phyloP scores from a whole-genome alignment of 73 alveolate genomes.

The Paramecium primaurelia region DNA sequence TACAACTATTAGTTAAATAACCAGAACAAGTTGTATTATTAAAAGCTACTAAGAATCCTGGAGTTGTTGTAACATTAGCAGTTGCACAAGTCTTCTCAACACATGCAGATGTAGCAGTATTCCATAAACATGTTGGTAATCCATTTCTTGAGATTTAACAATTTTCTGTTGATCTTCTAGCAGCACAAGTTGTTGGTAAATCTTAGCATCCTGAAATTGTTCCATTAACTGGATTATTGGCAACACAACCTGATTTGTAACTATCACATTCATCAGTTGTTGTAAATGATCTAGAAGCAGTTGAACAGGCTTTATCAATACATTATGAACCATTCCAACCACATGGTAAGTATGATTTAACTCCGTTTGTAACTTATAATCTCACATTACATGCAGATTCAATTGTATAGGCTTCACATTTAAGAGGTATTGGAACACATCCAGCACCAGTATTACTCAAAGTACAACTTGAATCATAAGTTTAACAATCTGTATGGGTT shows the following conservation, averaged over 20 bases:
- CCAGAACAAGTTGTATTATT: neutral
- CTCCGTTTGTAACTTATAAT: neutral
- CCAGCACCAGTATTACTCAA: neutral
- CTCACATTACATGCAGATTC: neutral
- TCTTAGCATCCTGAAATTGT: neutral
- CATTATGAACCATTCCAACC: constrained; percentile 33
- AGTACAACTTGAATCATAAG: neutral
- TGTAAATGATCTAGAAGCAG: neutral
- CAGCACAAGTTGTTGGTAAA: neutral
- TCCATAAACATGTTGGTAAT: neutral
- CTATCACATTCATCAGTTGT: neutral
- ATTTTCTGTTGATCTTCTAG: neutral
- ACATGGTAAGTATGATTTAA: neutral
- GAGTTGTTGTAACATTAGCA: neutral
- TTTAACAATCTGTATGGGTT: neutral
- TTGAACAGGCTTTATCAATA: neutral
- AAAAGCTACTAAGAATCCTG: neutral
- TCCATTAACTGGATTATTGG: neutral
- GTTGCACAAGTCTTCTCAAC: neutral
- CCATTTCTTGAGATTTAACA: neutral
- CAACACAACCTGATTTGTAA: neutral
- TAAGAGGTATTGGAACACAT: neutral
- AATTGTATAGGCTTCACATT: neutral
- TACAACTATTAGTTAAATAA: neutral
- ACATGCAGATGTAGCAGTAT: neutral